Evolutionary conservation across 1,284 basidiomycete genomes (phyloP).

Genomic region (Ceratobasidium sp.): DNA sequence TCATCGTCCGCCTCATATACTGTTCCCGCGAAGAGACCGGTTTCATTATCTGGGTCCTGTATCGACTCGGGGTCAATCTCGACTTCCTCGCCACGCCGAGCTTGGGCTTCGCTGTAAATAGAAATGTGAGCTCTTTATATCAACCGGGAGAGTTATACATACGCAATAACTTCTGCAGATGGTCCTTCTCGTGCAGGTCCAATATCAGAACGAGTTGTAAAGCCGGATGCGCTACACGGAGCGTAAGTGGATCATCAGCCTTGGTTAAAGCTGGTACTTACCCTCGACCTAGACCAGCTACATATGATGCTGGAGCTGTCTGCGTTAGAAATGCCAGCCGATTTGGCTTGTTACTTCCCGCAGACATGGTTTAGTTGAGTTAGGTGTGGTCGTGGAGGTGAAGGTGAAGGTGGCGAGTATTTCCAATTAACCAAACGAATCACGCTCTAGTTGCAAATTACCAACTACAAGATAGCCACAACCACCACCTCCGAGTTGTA

Average conservation of each 20-base stretch:
- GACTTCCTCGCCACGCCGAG: slow-evolving; percentile 85
- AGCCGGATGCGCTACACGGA: slow-evolving; percentile 86
- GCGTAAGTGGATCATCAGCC: not conserved
- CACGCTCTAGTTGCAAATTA: not conserved
- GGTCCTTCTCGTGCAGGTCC: slow-evolving; percentile 97
- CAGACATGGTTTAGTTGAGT: slow-evolving; percentile 42
- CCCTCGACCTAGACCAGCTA: slow-evolving; percentile 97
- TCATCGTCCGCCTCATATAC: slow-evolving; percentile 98
- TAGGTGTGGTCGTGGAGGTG: slow-evolving; percentile 3
- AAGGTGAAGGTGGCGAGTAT: slow-evolving; percentile 24
- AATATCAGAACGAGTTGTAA: slow-evolving; percentile 98
- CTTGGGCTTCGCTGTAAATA: slow-evolving; percentile 78
- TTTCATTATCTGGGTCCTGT: slow-evolving; percentile 98
- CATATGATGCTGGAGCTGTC: slow-evolving; percentile 93
- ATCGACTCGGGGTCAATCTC: slow-evolving; percentile 91
- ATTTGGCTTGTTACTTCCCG: slow-evolving; percentile 66
- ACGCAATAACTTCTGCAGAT: slow-evolving; percentile 89
- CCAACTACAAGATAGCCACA: not conserved
- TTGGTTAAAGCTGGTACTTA: slow-evolving; percentile 58
- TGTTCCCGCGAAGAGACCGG: slow-evolving; percentile 94
- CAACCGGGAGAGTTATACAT: slow-evolving; percentile 56
- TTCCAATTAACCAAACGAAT: slow-evolving; percentile 5
- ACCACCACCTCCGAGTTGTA: not conserved
- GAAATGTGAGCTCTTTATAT: not conserved
- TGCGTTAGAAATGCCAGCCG: slow-evolving; percentile 86